A percentile compares a stretch with the other conserved stretches of the same genome.
phyloP scores from a whole-genome alignment of 2,329 filamentous ascomycete species.

The Escovopsis weberi region DNA sequence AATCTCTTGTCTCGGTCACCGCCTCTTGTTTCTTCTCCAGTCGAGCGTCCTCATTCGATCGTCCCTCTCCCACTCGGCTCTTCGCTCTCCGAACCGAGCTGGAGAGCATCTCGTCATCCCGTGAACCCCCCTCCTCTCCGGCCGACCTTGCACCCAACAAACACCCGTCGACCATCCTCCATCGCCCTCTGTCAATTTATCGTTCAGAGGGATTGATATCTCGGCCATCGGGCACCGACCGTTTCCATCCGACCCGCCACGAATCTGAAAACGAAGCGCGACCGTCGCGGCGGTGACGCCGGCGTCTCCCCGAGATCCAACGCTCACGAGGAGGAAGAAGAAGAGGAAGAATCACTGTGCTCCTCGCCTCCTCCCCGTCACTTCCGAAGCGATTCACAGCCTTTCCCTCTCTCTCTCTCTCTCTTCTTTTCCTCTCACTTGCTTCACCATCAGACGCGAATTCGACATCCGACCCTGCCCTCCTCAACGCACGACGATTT shows the following conservation, averaged over 20 bases:
- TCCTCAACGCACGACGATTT: not conserved
- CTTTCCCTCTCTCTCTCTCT: not conserved
- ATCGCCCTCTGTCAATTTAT: too few species aligned
- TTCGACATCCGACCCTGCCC: slow-evolving; percentile 1
- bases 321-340: not conserved
- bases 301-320: not conserved
- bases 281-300: slow-evolving; percentile 6
- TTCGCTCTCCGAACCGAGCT: too few species aligned
- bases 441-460: too few species aligned
- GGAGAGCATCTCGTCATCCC: not conserved
- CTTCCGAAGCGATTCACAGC: too few species aligned
- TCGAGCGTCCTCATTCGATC: not conserved
- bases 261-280: not conserved
- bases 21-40: not conserved
- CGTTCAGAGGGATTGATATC: too few species aligned
- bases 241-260: not conserved
- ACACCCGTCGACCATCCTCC: not conserved
- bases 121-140: not conserved
- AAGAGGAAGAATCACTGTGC: not conserved
- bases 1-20: slow-evolving; percentile 1
- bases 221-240: too few species aligned
- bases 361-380: too few species aligned
- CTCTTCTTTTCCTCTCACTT: not conserved
- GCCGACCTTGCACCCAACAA: not conserved
- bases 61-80: not conserved